Conservation (phyloP, 768 basidiomycete species). For the Tubosaeta sp. region DNA sequence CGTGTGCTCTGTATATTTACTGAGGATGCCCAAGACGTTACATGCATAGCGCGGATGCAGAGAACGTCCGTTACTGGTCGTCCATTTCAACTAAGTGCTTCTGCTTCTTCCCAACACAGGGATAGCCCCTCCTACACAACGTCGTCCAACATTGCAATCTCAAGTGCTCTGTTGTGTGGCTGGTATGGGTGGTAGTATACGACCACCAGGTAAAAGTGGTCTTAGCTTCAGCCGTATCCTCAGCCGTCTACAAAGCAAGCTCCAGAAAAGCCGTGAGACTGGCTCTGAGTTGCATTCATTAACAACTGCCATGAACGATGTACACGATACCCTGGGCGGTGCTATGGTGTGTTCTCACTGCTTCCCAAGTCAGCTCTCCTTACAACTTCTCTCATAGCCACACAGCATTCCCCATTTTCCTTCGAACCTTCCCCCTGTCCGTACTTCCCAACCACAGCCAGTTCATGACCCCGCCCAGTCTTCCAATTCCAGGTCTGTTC, state of each 20-base stretch:
- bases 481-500: slow-evolving; percentile 22
- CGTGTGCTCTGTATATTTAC: slow-evolving; percentile 86
- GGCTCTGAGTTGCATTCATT: slow-evolving; percentile 79
- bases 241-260: slow-evolving; percentile 81
- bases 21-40: slow-evolving; percentile 71
- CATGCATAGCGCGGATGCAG: slow-evolving; percentile 66
- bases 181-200: slow-evolving; percentile 68
- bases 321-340: slow-evolving; percentile 88
- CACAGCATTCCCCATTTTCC: slow-evolving; percentile 61
- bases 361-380: background rate
- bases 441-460: slow-evolving; percentile 32
- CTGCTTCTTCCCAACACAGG: slow-evolving; percentile 29
- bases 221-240: slow-evolving; percentile 91
- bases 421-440: slow-evolving; percentile 60
- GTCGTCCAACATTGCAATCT: slow-evolving; percentile 54
- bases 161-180: slow-evolving; percentile 69
- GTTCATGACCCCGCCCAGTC: slow-evolving; percentile 26
- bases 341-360: slow-evolving; percentile 51
- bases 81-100: slow-evolving; percentile 34
- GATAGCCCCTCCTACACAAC: slow-evolving; percentile 36
- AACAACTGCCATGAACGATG: slow-evolving; percentile 79
- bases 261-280: slow-evolving; percentile 94
- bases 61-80: slow-evolving; percentile 27
- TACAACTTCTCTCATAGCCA: slow-evolving; percentile 41
- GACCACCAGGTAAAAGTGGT: slow-evolving; percentile 76